Percentiles rank a stretch among this genome's conserved stretches.
Evolutionary conservation across 768 basidiomycete genomes (phyloP).

Genomic region (Leccinum obscurum): DNA sequence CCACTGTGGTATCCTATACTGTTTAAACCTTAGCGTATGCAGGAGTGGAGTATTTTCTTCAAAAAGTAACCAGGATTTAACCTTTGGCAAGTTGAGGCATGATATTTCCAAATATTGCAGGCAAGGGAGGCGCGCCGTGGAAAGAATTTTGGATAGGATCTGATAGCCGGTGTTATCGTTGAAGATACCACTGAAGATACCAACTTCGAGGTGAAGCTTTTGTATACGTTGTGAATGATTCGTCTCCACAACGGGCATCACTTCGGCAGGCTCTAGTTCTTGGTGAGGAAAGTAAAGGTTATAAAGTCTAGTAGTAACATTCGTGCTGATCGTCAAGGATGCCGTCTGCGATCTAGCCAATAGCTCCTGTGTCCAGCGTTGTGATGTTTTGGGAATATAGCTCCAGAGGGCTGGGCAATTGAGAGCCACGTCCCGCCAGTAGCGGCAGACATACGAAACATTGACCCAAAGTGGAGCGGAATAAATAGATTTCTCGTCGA

Average conservation of each 20-base stretch:
- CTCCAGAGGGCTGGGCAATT: neutral
- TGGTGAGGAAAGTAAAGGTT: neutral
- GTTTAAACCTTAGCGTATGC: neutral
- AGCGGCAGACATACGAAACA: neutral
- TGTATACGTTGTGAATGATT: neutral
- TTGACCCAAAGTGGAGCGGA: neutral
- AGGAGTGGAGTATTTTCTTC: neutral
- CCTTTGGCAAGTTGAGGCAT: rapidly evolving
- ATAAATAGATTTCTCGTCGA: neutral
- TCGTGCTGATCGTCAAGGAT: neutral
- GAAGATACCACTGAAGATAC: neutral
- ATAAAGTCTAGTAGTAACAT: too few species aligned
- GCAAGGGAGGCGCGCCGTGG: neutral
- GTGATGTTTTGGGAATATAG: neutral
- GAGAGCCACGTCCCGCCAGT: neutral
- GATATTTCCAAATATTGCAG: neutral
- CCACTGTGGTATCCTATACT: neutral
- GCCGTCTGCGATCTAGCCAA: neutral
- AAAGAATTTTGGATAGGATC: neutral
- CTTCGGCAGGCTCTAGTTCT: neutral
- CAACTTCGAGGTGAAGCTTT: neutral
- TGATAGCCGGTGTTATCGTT: neutral
- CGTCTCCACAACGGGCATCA: neutral
- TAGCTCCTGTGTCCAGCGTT: neutral
- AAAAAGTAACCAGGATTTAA: neutral